Evolutionary conservation across 495 filamentous ascomycete genomes (phyloP).

Genomic region (Collariella sp.): DNA sequence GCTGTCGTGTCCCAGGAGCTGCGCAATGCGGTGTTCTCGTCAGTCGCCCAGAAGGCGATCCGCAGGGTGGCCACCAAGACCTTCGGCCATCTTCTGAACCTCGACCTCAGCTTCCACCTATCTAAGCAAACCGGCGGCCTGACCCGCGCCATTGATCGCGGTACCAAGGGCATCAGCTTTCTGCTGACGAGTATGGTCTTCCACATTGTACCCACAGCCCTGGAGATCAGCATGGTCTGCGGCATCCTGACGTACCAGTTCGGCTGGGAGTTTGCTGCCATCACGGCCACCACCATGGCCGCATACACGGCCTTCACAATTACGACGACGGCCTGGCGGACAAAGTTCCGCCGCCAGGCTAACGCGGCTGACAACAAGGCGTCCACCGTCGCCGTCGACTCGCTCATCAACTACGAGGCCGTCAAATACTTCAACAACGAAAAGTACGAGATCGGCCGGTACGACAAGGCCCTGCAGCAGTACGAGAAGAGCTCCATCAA

Average conservation of each 20-base stretch:
- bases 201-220: slow-evolving; percentile 84
- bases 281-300: slow-evolving; percentile 84
- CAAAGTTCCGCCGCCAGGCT: slow-evolving; percentile 86
- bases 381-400: slow-evolving; percentile 91
- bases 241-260: slow-evolving; percentile 93
- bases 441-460: slow-evolving; percentile 81
- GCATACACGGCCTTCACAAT: slow-evolving; percentile 94
- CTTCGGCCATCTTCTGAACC: slow-evolving; percentile 77
- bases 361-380: slow-evolving; percentile 95
- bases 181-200: slow-evolving; percentile 96
- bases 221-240: slow-evolving; percentile 93
- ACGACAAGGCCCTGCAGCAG: slow-evolving; percentile 73
- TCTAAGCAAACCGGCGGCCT: slow-evolving; percentile 89
- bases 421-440: slow-evolving; percentile 99
- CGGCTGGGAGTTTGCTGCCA: slow-evolving; percentile 80
- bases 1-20: slow-evolving; percentile 83
- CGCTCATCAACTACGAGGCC: slow-evolving; percentile 95
- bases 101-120: slow-evolving; percentile 91
- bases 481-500: slow-evolving; percentile 96
- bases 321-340: slow-evolving; percentile 89
- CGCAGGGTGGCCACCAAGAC: slow-evolving; percentile 83
- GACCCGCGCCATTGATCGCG: slow-evolving; percentile 89
- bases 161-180: slow-evolving; percentile 97
- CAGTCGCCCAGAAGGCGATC: slow-evolving; percentile 94
- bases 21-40: slow-evolving; percentile 92